Conservation (phyloP, 2,329 filamentous ascomycete species). For the Cercospora zeae-maydis region DNA sequence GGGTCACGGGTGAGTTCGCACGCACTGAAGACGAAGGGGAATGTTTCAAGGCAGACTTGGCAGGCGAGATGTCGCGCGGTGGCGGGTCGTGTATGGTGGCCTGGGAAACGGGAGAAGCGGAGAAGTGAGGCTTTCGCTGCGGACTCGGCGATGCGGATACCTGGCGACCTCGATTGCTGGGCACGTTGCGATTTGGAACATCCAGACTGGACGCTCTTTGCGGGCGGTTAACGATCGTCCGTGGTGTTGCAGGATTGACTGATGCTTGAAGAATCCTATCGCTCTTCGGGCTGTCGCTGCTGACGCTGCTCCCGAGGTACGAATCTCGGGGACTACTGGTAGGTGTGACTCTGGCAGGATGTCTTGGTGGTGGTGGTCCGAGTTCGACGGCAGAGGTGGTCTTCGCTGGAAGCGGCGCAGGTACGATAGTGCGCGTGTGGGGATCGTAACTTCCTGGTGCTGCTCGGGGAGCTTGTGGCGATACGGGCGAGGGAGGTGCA, state of each 20-base stretch:
- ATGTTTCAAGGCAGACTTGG: conserved; percentile 72
- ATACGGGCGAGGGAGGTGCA: conserved; percentile 19
- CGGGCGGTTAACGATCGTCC: conserved; percentile 18
- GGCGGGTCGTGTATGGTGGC: conserved; percentile 65
- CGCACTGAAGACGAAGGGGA: conserved; percentile 52
- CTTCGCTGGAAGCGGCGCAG: not conserved
- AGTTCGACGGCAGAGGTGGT: conserved; percentile 25
- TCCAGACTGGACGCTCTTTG: conserved; percentile 35
- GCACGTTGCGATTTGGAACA: conserved; percentile 25
- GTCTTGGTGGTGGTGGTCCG: conserved; percentile 32
- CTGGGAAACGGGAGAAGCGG: conserved; percentile 53
- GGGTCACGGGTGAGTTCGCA: conserved; percentile 45
- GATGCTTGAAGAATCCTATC: conserved; percentile 21
- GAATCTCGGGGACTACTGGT: conserved; percentile 25
- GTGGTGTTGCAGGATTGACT: conserved; percentile 27
- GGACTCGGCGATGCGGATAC: conserved; percentile 53
- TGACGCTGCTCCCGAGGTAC: conserved; percentile 15
- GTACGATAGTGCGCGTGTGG: conserved; percentile 32
- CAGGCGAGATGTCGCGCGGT: conserved; percentile 67
- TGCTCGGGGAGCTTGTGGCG: conserved; percentile 14
- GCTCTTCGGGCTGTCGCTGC: conserved; percentile 1
- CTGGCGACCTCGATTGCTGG: conserved; percentile 23
- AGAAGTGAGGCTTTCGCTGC: conserved; percentile 66
- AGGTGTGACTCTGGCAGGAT: conserved; percentile 33
- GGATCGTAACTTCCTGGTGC: conserved; percentile 32